These are phyloP conservation scores for Excoecaria agallocha DNA, from an alignment of 345 rosid genomes.

Conservation along the genomic window DNA sequence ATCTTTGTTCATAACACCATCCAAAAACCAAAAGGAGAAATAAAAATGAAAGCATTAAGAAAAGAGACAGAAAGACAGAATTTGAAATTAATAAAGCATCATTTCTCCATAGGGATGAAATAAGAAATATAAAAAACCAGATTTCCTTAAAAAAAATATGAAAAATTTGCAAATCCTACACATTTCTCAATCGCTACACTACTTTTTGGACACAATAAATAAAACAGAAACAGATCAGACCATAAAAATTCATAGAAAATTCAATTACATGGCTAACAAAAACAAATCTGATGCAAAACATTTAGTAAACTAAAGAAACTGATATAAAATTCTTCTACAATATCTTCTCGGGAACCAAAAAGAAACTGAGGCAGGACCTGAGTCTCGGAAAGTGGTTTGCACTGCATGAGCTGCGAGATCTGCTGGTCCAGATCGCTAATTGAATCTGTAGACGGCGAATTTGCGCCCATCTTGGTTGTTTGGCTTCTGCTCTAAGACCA, in stretches of 20 bases:
- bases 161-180: background rate
- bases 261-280: background rate
- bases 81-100: background rate
- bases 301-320: background rate
- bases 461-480: constrained; percentile 55
- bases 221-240: background rate
- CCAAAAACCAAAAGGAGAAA: background rate
- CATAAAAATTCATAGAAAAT: background rate
- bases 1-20: background rate
- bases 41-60: background rate
- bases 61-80: background rate
- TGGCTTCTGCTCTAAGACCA: constrained; percentile 11
- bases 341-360: background rate
- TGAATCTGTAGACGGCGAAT: constrained; percentile 58
- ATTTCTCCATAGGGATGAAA: background rate
- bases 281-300: background rate
- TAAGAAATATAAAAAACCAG: background rate
- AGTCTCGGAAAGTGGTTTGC: constrained; percentile 56
- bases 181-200: background rate
- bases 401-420: constrained; percentile 59
- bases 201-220: background rate
- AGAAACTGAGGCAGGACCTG: background rate
- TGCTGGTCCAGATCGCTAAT: constrained; percentile 58
- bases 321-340: background rate
- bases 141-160: background rate